Percentiles rank a stretch among this genome's conserved stretches.
Conservation (phyloP, 805 yeast genomes). For the Wickerhamomyces canadensis region DNA sequence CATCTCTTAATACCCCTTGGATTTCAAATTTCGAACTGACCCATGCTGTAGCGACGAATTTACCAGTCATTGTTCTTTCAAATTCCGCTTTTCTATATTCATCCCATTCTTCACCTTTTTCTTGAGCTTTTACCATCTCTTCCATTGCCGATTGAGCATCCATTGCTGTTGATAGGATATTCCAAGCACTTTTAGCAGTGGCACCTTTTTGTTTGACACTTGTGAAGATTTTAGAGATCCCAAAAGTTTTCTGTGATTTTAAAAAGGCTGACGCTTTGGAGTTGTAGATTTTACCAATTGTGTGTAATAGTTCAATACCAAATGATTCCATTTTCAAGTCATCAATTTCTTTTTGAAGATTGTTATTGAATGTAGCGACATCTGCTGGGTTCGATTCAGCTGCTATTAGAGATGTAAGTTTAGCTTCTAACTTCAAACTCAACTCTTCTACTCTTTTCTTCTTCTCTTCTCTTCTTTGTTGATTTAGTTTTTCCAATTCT, state of each 20-base stretch:
- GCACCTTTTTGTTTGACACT: conserved; percentile 80
- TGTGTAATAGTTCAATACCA: conserved; percentile 80
- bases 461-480: conserved; percentile 47
- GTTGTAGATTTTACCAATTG: conserved; percentile 76
- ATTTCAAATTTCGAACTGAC: conserved; percentile 86
- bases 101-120: conserved; percentile 43
- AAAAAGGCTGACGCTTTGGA: conserved; percentile 70
- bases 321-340: conserved; percentile 91
- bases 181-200: conserved; percentile 77
- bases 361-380: conserved; percentile 41
- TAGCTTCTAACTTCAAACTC: conserved; percentile 39
- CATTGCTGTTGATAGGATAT: conserved; percentile 73
- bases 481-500: conserved; percentile 44
- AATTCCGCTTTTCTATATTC: conserved; percentile 67
- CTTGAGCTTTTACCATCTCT: conserved; percentile 67
- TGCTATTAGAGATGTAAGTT: conserved; percentile 39
- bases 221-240: conserved; percentile 79
- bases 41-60: conserved; percentile 93
- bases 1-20: conserved; percentile 70
- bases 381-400: conserved; percentile 44
- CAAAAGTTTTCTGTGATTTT: conserved; percentile 75
- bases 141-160: conserved; percentile 82
- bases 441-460: conserved; percentile 45
- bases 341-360: conserved; percentile 59
- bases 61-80: conserved; percentile 81